Evolutionary conservation across 768 basidiomycete species (phyloP), one percentile per base, ranked within the genome.

Genomic region (Lactifluus rugatus): DNA sequence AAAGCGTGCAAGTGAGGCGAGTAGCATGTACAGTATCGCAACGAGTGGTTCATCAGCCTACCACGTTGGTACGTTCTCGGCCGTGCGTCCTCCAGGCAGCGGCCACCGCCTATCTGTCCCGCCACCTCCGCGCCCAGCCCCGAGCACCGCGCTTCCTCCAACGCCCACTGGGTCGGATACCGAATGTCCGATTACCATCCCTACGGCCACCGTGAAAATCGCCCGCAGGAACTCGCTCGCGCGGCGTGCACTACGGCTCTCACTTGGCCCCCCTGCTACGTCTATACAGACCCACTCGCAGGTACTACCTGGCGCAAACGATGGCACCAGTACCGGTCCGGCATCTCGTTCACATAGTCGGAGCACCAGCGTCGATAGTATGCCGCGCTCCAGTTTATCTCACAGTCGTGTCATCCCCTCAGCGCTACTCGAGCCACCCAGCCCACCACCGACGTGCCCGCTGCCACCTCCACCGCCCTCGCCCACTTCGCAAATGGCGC

Each of bases 61-160:
- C 6, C 72, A 69, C 48, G 25, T 65, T 32, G 36, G 62, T 36
- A 36, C 49, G 11, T 63, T 64, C 46, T 64, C 48, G 65, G 34
- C 31, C 54, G 58, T 26, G 62, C 69, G 51, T 58, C 56, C 36
- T 71, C 21, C n/a, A 14, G 54, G 37, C 74, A 5, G 62, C 74
- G 31, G 36, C 10, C 77, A 83, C 64, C 76, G 87, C 41, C 66
- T 73, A 19, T 87, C 85, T 3, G 78, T 86, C 68, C 86, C 80
- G 3, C 81, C 87, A 3, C 88, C 87, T 17, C 85, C 81, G 28
- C 82, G 85, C 14, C 88, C 88, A 31, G 80, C 84, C 4, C 87
- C 89, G 0, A 84, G 78, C 26, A 77, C 78, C 49, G 84, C 86
- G 6, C 79, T 84, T 16, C 87, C 87, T 14, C 83, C 84, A 48